Percentiles rank a stretch among this genome's conserved stretches.
Evolutionary conservation across 2,329 filamentous ascomycete species (phyloP).

Genomic region (Fusarium sp.): DNA sequence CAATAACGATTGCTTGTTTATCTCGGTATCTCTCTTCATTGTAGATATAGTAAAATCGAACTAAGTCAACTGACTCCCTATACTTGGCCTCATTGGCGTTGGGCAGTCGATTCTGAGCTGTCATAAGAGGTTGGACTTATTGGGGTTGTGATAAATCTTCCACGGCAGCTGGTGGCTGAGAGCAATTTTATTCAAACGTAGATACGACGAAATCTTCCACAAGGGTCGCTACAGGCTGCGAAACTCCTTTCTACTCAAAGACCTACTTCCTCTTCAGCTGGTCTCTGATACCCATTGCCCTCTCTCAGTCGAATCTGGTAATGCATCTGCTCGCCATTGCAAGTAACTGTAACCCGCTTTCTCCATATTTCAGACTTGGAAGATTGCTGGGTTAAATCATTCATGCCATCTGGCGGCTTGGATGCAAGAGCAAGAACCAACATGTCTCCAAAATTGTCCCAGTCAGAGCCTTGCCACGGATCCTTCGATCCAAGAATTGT

Average conservation of each 20-base stretch:
- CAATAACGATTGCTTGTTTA: no score
- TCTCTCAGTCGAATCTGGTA: accelerated
- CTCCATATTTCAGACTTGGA: neutral
- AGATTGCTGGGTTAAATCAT: accelerated
- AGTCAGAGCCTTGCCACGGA: neutral
- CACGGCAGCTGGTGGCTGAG: no score
- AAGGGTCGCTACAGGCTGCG: no score
- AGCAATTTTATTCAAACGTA: no score
- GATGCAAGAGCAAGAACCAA: neutral
- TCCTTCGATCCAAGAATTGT: accelerated
- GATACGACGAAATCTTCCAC: no score
- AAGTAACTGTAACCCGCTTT: accelerated
- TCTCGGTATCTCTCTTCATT: no score
- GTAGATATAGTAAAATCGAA: no score
- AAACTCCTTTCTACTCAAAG: neutral
- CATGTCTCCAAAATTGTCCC: neutral
- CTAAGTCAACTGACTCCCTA: no score
- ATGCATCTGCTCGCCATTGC: accelerated
- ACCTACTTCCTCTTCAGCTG: neutral
- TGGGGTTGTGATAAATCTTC: no score
- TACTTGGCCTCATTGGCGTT: no score
- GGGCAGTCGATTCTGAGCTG: no score
- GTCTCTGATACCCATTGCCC: neutral
- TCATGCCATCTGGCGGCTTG: neutral
- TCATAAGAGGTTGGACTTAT: no score